Percentiles rank a stretch among this genome's conserved stretches.
These are phyloP conservation scores for Yamadazyma insecticola DNA, from an alignment of 805 yeast species.

Conservation along the genomic window DNA sequence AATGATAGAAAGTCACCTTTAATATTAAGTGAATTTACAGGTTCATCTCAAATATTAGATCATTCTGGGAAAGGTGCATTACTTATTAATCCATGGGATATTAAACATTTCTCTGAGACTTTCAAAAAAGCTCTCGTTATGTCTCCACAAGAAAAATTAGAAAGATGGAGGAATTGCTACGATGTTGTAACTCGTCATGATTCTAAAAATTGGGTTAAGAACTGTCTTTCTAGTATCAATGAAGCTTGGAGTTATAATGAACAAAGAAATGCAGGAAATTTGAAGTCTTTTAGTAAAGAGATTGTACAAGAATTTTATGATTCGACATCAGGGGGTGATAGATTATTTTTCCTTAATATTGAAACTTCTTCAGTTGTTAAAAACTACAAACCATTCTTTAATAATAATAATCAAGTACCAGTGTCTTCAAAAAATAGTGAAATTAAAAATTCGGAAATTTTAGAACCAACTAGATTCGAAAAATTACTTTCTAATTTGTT, in stretches of 20 bases:
- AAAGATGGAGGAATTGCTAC: constrained; percentile 60
- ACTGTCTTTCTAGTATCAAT: constrained; percentile 51
- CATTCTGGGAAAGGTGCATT: constrained; percentile 55
- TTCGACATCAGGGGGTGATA: constrained; percentile 23
- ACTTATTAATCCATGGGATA: constrained; percentile 90
- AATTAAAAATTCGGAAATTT: constrained; percentile 20
- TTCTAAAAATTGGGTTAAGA: constrained; percentile 68
- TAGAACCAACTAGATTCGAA: constrained; percentile 60
- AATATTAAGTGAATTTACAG: constrained; percentile 88
- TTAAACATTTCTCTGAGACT: constrained; percentile 56
- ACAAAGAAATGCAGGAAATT: constrained; percentile 18
- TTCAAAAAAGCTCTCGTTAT: constrained; percentile 64
- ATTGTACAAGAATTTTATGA: constrained; percentile 30
- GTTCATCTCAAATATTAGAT: constrained; percentile 76
- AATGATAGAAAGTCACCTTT: constrained; percentile 71
- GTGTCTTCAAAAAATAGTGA: constrained; percentile 1
- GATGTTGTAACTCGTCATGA: constrained; percentile 62
- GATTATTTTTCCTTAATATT: constrained; percentile 26
- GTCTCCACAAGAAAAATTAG: constrained; percentile 50
- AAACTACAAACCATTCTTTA: constrained; percentile 4
- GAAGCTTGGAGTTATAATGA: constrained; percentile 34
- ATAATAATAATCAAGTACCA: neutral
- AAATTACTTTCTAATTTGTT: constrained; percentile 57
- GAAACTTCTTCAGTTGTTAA: constrained; percentile 23
- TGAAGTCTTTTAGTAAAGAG: constrained; percentile 27